Conservation (phyloP, 2,329 filamentous ascomycete genomes). For the Neonectria magnoliae region DNA sequence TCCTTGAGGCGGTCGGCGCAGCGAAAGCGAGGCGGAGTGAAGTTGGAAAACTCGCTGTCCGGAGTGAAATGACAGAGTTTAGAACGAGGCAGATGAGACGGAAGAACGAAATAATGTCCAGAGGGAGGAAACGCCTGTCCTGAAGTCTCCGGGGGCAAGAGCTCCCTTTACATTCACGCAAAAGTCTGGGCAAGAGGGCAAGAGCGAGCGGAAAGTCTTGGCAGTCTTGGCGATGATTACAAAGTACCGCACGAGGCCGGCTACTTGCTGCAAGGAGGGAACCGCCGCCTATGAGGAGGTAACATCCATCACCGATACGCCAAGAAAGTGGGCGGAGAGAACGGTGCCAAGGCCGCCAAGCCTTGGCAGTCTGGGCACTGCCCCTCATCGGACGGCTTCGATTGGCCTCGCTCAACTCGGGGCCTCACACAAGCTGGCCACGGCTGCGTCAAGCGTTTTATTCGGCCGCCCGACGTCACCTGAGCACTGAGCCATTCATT, state of each 20-base stretch:
- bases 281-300: constrained; percentile 10
- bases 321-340: constrained; percentile 40
- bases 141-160: constrained; percentile 41
- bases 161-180: constrained; percentile 51
- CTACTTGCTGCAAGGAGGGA: background rate
- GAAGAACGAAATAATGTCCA: constrained; percentile 31
- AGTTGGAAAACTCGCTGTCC: constrained; percentile 1
- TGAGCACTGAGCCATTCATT: constrained; percentile 31
- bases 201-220: constrained; percentile 53
- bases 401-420: constrained; percentile 45
- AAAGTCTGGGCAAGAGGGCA: constrained; percentile 48
- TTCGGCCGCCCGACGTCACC: constrained; percentile 41
- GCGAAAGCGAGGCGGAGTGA: background rate
- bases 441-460: constrained; percentile 44
- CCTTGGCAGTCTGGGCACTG: constrained; percentile 53
- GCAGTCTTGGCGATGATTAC: constrained; percentile 44
- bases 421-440: constrained; percentile 44
- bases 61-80: constrained; percentile 6
- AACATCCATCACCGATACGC: constrained; percentile 30
- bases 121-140: constrained; percentile 34
- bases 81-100: background rate
- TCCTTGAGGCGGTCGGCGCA: constrained; percentile 10
- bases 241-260: constrained; percentile 30
- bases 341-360: constrained; percentile 51
- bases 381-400: constrained; percentile 43